Evolutionary conservation across 73 alveolate species (phyloP), one percentile per base, ranked within the genome.

Genomic region (Uronychia setigera): DNA sequence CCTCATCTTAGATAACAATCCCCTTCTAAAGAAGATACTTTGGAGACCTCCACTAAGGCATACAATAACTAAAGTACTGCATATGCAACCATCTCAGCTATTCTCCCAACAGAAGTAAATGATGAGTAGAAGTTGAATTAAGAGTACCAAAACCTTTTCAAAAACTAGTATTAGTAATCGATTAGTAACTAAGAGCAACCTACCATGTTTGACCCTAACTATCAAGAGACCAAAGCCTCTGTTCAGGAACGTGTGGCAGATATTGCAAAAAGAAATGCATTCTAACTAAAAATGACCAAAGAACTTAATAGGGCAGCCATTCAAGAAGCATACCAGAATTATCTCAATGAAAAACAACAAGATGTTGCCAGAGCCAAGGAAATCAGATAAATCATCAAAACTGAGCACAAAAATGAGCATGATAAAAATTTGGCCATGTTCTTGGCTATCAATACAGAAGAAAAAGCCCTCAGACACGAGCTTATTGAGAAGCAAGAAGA

Each of bases 401-500:
- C 28, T 28, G 93, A 87, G 60, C 76, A 87, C 75, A 80, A 87
- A 32, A 34, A 19, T 11, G 93, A 87, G 85, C 82, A 81, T 1
- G 33, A 80, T 13, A 81, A 59, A 59, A 87, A 87, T 74, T 59
- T 87, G 29, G 75, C 60, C 29, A 77, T 87, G 28, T 87, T 87
- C 77, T 32, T 87, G 76, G 80, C 84, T 26, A 74, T 87, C 31
- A 87, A 87, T 32, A 34, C 35, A 34, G 93, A 87, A 57, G 93
- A 87, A 81, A 87, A 74, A 58, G 26, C 28, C 0, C 60, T 87
- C 32, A 29, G 93, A 35, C 86, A 59, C 32, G 93, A 87, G 46
- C 81, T 87, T 0, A 74, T 80, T 13, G 93, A 87, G 33, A 87
- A 87, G 86, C 76, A 87, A 32, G 31, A 31, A 32, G 93, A 87